Conservation (phyloP, 345 rosid genomes). For the Bruguiera parviflora region DNA sequence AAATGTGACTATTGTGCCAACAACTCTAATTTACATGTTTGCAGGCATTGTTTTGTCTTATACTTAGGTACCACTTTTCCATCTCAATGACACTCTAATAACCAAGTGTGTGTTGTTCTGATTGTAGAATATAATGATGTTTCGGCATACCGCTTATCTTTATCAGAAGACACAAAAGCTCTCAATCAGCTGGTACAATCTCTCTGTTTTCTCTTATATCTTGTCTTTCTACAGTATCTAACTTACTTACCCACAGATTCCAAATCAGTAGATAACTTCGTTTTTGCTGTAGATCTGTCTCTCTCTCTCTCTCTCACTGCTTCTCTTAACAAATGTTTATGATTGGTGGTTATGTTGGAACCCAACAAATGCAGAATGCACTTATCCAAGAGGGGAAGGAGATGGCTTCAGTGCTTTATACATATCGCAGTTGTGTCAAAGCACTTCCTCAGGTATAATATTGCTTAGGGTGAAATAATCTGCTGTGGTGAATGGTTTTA, state of each 20-base stretch:
- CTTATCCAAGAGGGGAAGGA: slow-evolving; percentile 96
- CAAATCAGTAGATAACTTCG: too few species aligned
- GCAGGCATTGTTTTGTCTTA: too few species aligned
- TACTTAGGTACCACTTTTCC: too few species aligned
- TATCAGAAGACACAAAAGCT: slow-evolving; percentile 98
- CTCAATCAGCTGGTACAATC: slow-evolving; percentile 80
- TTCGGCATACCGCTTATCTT: slow-evolving; percentile 79
- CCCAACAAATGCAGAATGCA: slow-evolving; percentile 52
- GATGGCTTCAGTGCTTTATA: slow-evolving; percentile 94
- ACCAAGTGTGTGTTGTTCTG: not conserved
- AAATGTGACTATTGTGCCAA: too few species aligned
- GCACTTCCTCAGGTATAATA: slow-evolving; percentile 91
- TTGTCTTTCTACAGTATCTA: slow-evolving; percentile 6
- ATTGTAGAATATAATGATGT: slow-evolving; percentile 88
- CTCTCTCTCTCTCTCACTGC: not conserved
- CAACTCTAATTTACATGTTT: too few species aligned
- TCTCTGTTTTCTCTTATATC: slow-evolving; percentile 3
- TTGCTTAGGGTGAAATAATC: slow-evolving; percentile 1
- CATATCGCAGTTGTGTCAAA: slow-evolving; percentile 97
- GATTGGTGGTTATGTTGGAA: slow-evolving; percentile 8
- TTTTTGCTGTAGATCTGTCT: not conserved
- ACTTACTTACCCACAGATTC: not conserved
- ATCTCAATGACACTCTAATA: too few species aligned
- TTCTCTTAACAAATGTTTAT: not conserved
- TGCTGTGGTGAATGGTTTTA: not conserved